Evolutionary conservation across 495 filamentous ascomycete genomes (phyloP), one percentile per base, ranked within the genome.

Genomic region (Penicillium simplicissimum): DNA sequence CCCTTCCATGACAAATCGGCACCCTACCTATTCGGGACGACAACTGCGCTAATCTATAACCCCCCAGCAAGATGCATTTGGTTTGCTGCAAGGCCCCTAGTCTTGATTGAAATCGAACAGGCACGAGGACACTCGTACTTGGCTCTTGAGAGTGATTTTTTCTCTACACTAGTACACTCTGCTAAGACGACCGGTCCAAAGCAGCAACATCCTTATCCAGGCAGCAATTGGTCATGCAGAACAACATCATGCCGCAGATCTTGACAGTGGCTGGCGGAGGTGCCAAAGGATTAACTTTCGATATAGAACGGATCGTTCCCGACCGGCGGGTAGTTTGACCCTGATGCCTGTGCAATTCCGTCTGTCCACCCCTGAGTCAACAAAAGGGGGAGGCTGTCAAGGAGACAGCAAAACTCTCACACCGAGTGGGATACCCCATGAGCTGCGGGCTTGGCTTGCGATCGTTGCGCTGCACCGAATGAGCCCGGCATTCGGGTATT

Each of bases 81-180:
- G 35, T 31, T 58, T 52, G 57, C 67, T 67, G 69, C 69, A 71
- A 71, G 69, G 69, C 48, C 60, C 35, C 61, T 65, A 62, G 69
- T 67, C 64, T 58, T 69, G 67, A 71, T 69, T 71, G 69, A 58
- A 71, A 71, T 70, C 36, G 19, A 23, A 53, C 19, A 61, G 54
- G 66, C 66, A 71, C 65, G 68, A 67, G 66, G 67, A 65, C 28
- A 25, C 23, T 25, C 23, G 23, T 3, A 25, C 23, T 25, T 25
- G 23, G 23, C 23, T 25, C 23, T 25, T 25, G 23, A 25, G 23
- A 25, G 23, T 25, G 23, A 3, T 25, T 25, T 25, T 25, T 25
- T 25, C 3, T 25, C 23, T 25, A 25, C 23, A 3, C 1, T n/a
- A 25, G 42, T 14, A 13, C 48, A 17, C 23, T 25, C 35, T n/a